phyloP scores from a whole-genome alignment of 2,329 filamentous ascomycete species.

The Capronia coronata region DNA sequence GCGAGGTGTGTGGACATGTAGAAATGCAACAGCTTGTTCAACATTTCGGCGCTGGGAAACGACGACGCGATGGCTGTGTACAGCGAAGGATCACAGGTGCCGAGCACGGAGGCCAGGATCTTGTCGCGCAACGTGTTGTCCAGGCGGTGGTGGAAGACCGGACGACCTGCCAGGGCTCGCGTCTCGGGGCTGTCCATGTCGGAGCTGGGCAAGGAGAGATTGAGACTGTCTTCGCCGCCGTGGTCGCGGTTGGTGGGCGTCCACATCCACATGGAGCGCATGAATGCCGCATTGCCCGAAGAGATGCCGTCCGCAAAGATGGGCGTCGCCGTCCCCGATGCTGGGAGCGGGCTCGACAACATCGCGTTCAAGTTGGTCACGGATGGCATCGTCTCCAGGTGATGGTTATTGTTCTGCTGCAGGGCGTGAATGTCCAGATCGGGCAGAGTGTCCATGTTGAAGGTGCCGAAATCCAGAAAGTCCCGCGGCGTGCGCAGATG shows the following conservation, averaged over 20 bases:
- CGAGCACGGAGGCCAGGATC: constrained; percentile 54
- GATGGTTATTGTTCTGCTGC: no score
- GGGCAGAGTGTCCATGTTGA: background rate
- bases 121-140: constrained; percentile 43
- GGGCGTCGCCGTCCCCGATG: background rate
- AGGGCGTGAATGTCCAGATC: no score
- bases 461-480: background rate
- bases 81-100: constrained; percentile 44
- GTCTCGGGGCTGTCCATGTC: no score
- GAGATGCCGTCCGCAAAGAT: constrained; percentile 25
- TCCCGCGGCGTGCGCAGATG: background rate
- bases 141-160: no score
- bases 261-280: background rate
- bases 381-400: no score
- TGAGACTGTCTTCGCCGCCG: constrained; percentile 20
- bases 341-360: background rate
- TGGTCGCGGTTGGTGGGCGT: background rate
- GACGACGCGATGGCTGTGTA: constrained; percentile 40
- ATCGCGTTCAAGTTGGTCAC: background rate
- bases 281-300: background rate
- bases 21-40: constrained; percentile 37
- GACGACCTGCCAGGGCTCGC: no score
- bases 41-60: constrained; percentile 37
- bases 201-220: background rate
- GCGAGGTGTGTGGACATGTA: constrained; percentile 31